Evolutionary conservation across 805 yeast species (phyloP), one percentile per base, ranked within the genome.

Genomic region (Myxozyma udenii): DNA sequence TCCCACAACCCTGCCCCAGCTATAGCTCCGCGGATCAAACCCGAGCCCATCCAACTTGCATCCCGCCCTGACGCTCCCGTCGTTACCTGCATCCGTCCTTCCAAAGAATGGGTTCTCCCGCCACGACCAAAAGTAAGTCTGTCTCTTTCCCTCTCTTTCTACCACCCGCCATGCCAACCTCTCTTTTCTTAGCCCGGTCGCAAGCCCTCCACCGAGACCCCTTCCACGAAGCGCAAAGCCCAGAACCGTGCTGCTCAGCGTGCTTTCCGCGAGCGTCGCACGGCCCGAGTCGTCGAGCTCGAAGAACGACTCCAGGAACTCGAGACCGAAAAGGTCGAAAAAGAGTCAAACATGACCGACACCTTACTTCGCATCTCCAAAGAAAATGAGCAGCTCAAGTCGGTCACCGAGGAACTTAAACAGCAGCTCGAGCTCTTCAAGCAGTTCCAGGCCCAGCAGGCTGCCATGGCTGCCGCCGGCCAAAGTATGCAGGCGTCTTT

Each of bases 191-290:
- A 62, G 65, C 76, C 76, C 12, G 76, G 77, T 26, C 61, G 78
- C 24, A 81, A 81, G 66, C 85, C 85, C 14, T 73, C 81, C 57
- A 76, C 78, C 3, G 95, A 87, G 59, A 79, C 90, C 0, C 95
- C 95, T 0, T 89, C 90, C 0, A 80, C 84, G 23, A 86, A 87
- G 67, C 72, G 96, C 48, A 87, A 87, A 68, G 95, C 95, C 2
- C 96, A 86, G 68, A 89, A 89, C 66, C 73, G 96, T 52, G 95
- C 93, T n/a, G 95, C 96, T 21, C 95, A 90, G 72, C 66, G 95
- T 51, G 95, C 97, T 1, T 87, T 87, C 71, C 72, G 96, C 58
- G 95, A 88, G 66, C 75, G 96, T 58, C 73, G 95, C 62, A 95
- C 96, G 18, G 85, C 85, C 28, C 71, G 89, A 46, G 87, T 88